These are phyloP conservation scores for Bremia lactucae DNA, from an alignment of 352 stramenopile genomes.

Conservation along the genomic window DNA sequence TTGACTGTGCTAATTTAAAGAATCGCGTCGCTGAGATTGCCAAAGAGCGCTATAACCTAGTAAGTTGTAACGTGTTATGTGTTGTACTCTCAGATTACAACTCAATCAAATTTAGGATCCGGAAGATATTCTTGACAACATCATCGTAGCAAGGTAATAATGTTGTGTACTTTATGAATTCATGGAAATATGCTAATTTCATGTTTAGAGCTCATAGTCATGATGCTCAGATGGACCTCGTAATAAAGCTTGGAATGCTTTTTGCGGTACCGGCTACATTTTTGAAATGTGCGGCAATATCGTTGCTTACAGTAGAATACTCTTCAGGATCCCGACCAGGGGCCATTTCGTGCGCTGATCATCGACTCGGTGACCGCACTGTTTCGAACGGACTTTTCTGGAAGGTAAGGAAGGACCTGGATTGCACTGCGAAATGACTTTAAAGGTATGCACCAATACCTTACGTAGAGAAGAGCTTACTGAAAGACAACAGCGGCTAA, in stretches of 20 bases:
- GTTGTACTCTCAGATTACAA: too few species aligned
- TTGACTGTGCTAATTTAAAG: conserved; percentile 15
- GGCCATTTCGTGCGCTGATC: conserved; percentile 77
- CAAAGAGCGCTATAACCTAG: conserved; percentile 68
- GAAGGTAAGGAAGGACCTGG: conserved; percentile 27
- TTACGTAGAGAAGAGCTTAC: conserved; percentile 35
- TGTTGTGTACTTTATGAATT: neutral
- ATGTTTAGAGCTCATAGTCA: conserved; percentile 70
- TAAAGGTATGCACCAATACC: neutral
- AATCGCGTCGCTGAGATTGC: conserved; percentile 78
- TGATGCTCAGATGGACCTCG: conserved; percentile 84
- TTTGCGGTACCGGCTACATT: conserved; percentile 60
- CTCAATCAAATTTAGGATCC: conserved; percentile 31
- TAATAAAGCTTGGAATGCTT: conserved; percentile 56
- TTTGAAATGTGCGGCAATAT: neutral
- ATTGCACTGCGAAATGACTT: neutral
- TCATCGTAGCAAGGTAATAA: conserved; percentile 78
- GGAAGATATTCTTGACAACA: conserved; percentile 89
- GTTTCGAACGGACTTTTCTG: conserved; percentile 85
- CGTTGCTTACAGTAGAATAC: neutral
- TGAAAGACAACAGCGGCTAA: conserved; percentile 85
- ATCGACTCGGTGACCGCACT: conserved; percentile 87
- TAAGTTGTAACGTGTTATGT: conserved; percentile 8
- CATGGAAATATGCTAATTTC: neutral
- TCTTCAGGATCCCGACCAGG: conserved; percentile 46